phyloP scores from a whole-genome alignment of 768 basidiomycete species.

The Rhodotorula babjevae region DNA sequence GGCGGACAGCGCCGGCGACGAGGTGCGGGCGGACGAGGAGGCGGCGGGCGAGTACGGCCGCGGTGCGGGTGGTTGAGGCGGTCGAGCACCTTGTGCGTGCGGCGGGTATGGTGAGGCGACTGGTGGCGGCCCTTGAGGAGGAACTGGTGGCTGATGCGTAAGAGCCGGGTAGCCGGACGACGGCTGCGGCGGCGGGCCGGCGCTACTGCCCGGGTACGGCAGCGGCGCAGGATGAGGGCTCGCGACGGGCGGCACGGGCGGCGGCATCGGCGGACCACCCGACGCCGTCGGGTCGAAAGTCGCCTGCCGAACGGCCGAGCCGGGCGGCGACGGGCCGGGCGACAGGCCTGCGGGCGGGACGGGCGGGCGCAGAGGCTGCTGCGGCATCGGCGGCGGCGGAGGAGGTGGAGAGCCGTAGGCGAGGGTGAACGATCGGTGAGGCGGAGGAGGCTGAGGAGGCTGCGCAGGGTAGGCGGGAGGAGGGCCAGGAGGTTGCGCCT shows the following conservation, averaged over 20 bases:
- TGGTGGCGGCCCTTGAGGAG: conserved; percentile 11
- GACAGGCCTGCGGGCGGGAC: not conserved
- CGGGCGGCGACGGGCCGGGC: no score
- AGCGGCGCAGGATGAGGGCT: not conserved
- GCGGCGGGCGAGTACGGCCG: conserved; percentile 35
- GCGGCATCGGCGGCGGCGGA: not conserved
- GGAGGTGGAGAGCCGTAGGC: not conserved
- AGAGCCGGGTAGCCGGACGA: conserved; percentile 31
- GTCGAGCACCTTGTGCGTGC: not conserved
- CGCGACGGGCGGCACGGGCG: not conserved
- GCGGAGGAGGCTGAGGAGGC: not conserved
- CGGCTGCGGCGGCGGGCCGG: conserved; percentile 7
- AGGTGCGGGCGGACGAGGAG: conserved; percentile 5
- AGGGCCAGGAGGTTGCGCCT: conserved; percentile 45
- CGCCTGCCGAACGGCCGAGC: not conserved
- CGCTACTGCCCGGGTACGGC: not conserved
- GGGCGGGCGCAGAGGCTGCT: not conserved
- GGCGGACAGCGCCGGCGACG: not conserved
- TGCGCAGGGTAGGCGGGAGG: conserved; percentile 32
- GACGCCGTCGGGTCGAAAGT: not conserved
- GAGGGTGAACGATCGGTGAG: not conserved
- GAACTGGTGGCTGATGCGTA: not conserved
- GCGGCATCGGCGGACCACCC: not conserved
- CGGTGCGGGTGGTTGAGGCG: conserved; percentile 3
- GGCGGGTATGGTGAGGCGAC: conserved; percentile 8